phyloP scores from a whole-genome alignment of 345 rosid genomes.

The Raphanus raphanistrum region DNA sequence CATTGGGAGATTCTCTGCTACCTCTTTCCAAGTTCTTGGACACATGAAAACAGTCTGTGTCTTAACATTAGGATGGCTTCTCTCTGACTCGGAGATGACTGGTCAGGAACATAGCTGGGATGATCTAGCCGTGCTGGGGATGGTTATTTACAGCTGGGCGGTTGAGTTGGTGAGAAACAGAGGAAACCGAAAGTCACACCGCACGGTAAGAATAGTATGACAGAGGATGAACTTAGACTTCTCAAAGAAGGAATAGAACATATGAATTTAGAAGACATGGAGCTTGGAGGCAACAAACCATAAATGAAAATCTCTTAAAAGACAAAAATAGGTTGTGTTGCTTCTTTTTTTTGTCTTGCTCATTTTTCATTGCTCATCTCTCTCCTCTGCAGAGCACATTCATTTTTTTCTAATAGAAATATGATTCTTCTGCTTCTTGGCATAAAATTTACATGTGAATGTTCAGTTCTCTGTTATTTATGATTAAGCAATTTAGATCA shows the following conservation, averaged over 20 bases:
- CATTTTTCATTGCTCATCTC: not conserved
- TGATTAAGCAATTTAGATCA: not conserved
- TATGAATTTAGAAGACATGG: conserved; percentile 57
- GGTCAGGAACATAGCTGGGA: conserved; percentile 81
- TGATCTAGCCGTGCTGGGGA: conserved; percentile 88
- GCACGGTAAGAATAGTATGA: conserved; percentile 57
- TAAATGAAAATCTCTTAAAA: conserved; percentile 30
- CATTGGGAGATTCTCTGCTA: conserved; percentile 93
- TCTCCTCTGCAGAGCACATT: conserved; percentile 22
- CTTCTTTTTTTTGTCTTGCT: not conserved
- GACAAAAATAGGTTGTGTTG: not conserved
- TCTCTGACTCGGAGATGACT: conserved; percentile 79
- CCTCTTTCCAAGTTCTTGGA: conserved; percentile 90
- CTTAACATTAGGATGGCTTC: conserved; percentile 82
- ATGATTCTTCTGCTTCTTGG: conserved; percentile 11
- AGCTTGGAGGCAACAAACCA: conserved; percentile 60
- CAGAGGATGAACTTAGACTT: conserved; percentile 78
- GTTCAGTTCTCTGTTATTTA: conserved; percentile 1
- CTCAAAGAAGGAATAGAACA: conserved; percentile 63
- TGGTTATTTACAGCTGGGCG: conserved; percentile 96
- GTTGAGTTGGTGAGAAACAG: conserved; percentile 66
- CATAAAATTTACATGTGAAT: not conserved
- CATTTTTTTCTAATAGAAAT: not conserved
- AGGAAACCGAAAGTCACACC: conserved; percentile 46
- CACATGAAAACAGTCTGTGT: conserved; percentile 97